Base-by-base conservation (phyloP, 805 yeast species). In the Saturnispora gosingensis region DNA sequence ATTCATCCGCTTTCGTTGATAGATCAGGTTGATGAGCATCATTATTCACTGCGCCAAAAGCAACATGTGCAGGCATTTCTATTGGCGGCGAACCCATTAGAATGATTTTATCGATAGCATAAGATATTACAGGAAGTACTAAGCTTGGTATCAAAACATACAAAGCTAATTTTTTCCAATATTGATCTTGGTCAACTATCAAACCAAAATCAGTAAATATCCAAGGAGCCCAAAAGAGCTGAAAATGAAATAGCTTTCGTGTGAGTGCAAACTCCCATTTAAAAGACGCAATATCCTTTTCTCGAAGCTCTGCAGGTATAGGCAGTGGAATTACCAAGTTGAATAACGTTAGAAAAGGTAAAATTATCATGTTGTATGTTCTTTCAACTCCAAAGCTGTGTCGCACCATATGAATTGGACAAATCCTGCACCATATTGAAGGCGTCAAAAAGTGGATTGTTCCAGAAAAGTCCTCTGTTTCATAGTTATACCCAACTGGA, bases 261-360 rank as follows among this genome's bases (percentile, higher is more conserved):
- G 52, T 65, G 50, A 53, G 51, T 25, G 45, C 49, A 57, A 39
- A 54, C 48, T 57, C 66, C 51, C 57, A 61, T 40, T 24, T 58
- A 24, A 45, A 48, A 7, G 57, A 60, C 3, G 48, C 57, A 8
- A 53, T 44, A 11, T 49, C 49, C 13, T 40, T 48, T 18, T 44
- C 52, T 36, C 45, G n/a, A 4, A 49, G 39, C 16, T 55, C 53
- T 9, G 34, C 34, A 10, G 56, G 57, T 15, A 57, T 42, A 2
- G 70, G 68, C 1, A 63, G 53, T 4, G 71, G 70, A 7, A 67
- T 55, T 10, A 58, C 46, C 1, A 60, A 22, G 45, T 62, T 67
- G 46, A 62, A 57, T 3, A 61, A 5, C 5, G 62, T 43, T 1
- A 56, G 51, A 15, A 64, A 49, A 13, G 71, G 71, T 8, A 59